Conservation (phyloP, 176 grass and related monocot genomes). For the Paspalum notatum region DNA sequence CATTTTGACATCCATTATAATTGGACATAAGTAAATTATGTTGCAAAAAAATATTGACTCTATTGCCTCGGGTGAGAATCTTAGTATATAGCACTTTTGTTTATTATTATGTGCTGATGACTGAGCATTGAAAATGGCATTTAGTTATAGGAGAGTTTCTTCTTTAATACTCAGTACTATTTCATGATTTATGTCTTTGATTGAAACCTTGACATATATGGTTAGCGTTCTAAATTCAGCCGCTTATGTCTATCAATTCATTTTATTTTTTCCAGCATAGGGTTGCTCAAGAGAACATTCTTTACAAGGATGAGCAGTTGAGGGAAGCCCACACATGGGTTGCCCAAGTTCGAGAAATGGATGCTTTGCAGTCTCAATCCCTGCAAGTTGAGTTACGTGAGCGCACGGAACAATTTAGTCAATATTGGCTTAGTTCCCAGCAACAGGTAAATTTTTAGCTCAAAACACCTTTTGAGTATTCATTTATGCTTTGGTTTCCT, state of each 20-base stretch:
- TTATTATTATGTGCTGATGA: conserved; percentile 31
- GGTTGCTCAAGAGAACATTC: conserved; percentile 86
- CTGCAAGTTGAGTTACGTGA: conserved; percentile 87
- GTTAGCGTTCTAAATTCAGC: conserved; percentile 5
- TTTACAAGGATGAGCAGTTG: conserved; percentile 97
- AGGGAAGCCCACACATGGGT: conserved; percentile 97
- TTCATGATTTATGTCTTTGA: conserved; percentile 1
- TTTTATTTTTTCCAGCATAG: conserved; percentile 73
- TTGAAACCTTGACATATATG: not conserved
- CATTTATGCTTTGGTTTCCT: not conserved
- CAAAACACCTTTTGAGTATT: conserved; percentile 2
- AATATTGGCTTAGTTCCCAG: conserved; percentile 87
- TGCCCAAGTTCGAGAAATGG: conserved; percentile 90
- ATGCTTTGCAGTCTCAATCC: conserved; percentile 83
- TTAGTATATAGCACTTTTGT: not conserved
- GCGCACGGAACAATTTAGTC: conserved; percentile 91
- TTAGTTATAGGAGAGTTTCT: conserved; percentile 30
- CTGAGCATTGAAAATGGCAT: not conserved
- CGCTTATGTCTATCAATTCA: not conserved
- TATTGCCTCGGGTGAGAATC: not conserved
- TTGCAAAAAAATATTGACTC: not conserved
- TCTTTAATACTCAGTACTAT: not conserved
- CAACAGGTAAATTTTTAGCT: conserved; percentile 59
- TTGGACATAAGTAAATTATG: not conserved
- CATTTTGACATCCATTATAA: not conserved